Evolutionary conservation across 768 basidiomycete species (phyloP).

Genomic region (Suillus tomentosus): DNA sequence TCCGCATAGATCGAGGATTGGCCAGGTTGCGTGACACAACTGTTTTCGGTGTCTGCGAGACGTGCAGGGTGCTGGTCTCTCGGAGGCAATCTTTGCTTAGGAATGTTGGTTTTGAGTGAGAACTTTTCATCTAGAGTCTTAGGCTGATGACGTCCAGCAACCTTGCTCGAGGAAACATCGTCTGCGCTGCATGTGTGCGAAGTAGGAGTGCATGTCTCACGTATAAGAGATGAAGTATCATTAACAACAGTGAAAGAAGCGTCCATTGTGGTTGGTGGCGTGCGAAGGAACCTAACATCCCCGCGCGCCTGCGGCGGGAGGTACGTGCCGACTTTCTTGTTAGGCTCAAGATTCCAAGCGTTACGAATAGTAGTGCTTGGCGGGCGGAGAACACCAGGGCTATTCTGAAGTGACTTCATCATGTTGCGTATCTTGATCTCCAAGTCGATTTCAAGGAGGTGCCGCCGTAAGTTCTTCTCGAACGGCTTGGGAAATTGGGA

Average conservation of each 20-base stretch:
- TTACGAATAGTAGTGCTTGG: slow-evolving; percentile 21
- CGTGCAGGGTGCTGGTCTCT: neutral
- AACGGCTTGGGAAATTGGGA: slow-evolving; percentile 16
- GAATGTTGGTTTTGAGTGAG: neutral
- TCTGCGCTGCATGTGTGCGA: neutral
- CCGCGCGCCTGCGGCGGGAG: slow-evolving; percentile 11
- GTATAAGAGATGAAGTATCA: slow-evolving; percentile 7
- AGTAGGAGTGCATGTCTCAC: slow-evolving; percentile 7
- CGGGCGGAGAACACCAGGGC: slow-evolving; percentile 15
- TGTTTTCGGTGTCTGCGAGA: slow-evolving; percentile 19
- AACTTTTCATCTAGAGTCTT: neutral
- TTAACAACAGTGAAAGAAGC: slow-evolving; percentile 9
- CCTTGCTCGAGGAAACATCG: neutral
- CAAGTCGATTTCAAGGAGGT: slow-evolving; percentile 20
- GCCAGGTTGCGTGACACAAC: neutral
- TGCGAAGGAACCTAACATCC: slow-evolving; percentile 7
- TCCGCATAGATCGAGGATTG: slow-evolving; percentile 3
- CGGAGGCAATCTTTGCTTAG: neutral
- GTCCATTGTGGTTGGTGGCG: slow-evolving; percentile 24
- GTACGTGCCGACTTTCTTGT: slow-evolving; percentile 17
- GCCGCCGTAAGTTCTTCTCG: slow-evolving; percentile 15
- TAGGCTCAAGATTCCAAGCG: slow-evolving; percentile 32
- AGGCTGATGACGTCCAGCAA: neutral
- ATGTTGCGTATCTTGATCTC: slow-evolving; percentile 19
- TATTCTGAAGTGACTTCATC: slow-evolving; percentile 19